phyloP scores from a whole-genome alignment of 2,329 filamentous ascomycete species.

The Cordyceps cateniannulata region DNA sequence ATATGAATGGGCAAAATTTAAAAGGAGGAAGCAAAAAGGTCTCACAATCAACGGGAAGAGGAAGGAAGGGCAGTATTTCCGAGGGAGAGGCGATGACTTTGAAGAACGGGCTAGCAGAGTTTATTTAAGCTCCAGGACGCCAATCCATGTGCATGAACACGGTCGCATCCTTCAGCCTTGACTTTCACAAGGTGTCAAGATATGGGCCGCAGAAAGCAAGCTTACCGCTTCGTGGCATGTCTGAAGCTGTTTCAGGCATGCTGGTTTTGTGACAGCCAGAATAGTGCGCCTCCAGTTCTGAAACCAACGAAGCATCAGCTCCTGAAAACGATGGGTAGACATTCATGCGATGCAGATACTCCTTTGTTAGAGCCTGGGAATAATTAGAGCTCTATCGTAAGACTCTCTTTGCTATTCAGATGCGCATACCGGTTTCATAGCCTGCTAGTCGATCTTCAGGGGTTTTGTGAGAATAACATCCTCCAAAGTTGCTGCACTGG shows the following conservation, averaged over 20 bases:
- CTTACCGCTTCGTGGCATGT: background rate
- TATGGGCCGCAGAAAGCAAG: background rate
- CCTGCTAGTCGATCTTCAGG: background rate
- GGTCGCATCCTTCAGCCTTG: background rate
- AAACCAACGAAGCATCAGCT: slow-evolving; percentile 10
- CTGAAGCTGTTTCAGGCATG: slow-evolving; percentile 8
- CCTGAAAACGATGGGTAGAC: background rate
- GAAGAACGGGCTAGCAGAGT: background rate
- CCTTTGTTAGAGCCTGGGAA: background rate
- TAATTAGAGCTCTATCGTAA: background rate
- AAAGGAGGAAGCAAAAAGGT: background rate
- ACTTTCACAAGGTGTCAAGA: background rate
- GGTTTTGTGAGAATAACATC: background rate
- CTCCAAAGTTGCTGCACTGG: no score
- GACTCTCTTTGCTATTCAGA: background rate
- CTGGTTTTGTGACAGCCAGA: background rate
- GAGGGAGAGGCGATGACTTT: background rate
- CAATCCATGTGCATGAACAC: background rate
- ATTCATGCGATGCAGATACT: background rate
- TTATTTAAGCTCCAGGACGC: background rate
- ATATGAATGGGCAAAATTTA: background rate
- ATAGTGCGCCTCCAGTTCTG: slow-evolving; percentile 5
- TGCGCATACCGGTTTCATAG: background rate
- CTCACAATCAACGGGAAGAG: no score
- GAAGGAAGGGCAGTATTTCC: background rate